Evolutionary conservation across 2,329 filamentous ascomycete genomes (phyloP), one percentile per base, ranked within the genome.

Genomic region (Eutypella sp.): DNA sequence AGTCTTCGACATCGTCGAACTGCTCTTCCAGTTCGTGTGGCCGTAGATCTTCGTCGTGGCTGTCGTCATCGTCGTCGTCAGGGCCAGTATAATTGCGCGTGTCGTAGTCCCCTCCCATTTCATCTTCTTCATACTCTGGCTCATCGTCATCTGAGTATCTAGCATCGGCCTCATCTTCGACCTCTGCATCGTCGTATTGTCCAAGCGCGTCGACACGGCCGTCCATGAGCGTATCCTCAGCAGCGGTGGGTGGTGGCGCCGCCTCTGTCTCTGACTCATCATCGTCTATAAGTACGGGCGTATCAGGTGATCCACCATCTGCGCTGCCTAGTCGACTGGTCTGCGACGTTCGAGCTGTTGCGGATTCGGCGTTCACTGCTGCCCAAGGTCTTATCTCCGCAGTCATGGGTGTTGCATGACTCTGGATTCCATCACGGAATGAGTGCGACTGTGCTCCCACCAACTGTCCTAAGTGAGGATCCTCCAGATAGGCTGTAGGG

Each of bases 31-130:
- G 38, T 9, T 41, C 23, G 25, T 49, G 58, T 20, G 54, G 43
- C 39, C 47, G 44, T 16, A 61, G 44, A 40, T 62, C 61, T 18
- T 61, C 56, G 24, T 64, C 61, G 38, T 59, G 53, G 34, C 56
- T 60, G 41, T 61, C 62, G 18, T 64, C 62, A 25, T 64, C 61
- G 31, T 65, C 62, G 29, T 64, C 61, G 40, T 56, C 55, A 34
- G 59, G 60, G 3, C 52, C 52, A 18, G 51, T 46, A 34, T 64
- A 63, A 43, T 58, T 60, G 20, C 58, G 52, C 10, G 56, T 59
- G 40, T 64, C 59, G 41, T 64, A 63, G 27, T 64, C 60, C 10
- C 56, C 59, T n/a, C 61, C 60, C 27, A 61, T 60, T 41, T 63
- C 61, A 7, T 60, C 53, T 11, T 47, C 50, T 20, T 63, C 59